These are phyloP conservation scores for Eucalyptus cloeziana DNA, from an alignment of 345 rosid genomes.

Conservation along the genomic window DNA sequence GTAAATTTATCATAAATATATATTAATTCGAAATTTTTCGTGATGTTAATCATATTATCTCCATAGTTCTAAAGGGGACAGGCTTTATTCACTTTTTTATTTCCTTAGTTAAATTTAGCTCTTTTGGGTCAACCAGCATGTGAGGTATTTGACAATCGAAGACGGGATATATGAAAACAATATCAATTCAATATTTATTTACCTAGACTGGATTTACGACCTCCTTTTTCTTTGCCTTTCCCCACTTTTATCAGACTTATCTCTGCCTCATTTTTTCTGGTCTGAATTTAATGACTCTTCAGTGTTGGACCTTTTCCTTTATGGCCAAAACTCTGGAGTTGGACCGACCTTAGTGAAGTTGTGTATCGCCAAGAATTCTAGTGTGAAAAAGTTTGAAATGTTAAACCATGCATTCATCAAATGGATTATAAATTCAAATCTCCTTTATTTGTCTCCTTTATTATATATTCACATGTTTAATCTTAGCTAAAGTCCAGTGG, in stretches of 20 bases:
- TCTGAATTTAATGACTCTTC: background rate
- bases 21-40: too few species aligned
- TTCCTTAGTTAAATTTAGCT: background rate
- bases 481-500: background rate
- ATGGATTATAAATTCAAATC: background rate
- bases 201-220: too few species aligned
- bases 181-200: background rate
- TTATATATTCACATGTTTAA: too few species aligned
- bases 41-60: too few species aligned
- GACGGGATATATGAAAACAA: background rate
- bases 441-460: background rate
- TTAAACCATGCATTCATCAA: too few species aligned
- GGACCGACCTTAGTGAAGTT: background rate
- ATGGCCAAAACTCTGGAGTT: too few species aligned
- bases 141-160: background rate
- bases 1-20: too few species aligned
- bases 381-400: background rate
- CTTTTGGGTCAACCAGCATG: background rate
- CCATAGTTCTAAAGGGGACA: background rate
- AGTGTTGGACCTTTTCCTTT: too few species aligned
- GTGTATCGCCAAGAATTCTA: background rate
- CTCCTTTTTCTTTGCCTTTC: too few species aligned
- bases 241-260: background rate
- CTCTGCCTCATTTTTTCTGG: background rate
- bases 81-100: background rate